A percentile compares a stretch with the other conserved stretches of the same genome.
These are phyloP conservation scores for Phoma sp. DNA, from an alignment of 2,329 filamentous ascomycete species.

Conservation along the genomic window DNA sequence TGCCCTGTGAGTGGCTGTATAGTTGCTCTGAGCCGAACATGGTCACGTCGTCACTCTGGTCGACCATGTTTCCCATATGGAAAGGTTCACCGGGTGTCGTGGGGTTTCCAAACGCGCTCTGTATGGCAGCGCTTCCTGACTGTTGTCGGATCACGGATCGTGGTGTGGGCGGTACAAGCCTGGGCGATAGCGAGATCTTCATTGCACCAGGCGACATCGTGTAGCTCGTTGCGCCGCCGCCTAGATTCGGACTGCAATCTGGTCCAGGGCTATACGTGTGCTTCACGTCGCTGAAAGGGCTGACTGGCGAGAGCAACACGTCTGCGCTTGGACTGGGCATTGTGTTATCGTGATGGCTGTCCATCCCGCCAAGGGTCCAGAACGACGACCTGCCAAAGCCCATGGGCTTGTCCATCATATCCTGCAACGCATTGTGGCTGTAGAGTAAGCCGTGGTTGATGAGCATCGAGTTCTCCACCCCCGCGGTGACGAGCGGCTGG, in stretches of 20 bases:
- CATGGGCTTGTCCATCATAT: constrained; percentile 8
- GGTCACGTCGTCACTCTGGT: background rate
- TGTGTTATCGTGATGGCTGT: too few species aligned
- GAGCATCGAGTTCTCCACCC: constrained; percentile 5
- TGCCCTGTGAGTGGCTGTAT: constrained; percentile 13
- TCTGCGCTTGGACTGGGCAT: constrained; percentile 20
- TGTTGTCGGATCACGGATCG: background rate
- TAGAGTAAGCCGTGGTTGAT: constrained; percentile 19
- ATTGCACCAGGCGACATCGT: background rate
- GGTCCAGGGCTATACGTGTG: constrained; percentile 12
- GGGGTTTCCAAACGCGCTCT: background rate
- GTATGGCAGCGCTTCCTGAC: background rate
- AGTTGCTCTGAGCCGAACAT: constrained; percentile 13
- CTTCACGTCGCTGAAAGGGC: constrained; percentile 27
- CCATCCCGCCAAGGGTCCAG: background rate
- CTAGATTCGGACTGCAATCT: constrained; percentile 8
- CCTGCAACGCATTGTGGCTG: constrained; percentile 10
- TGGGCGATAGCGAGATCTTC: background rate
- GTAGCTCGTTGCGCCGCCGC: constrained; percentile 10
- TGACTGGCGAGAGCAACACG: constrained; percentile 29
- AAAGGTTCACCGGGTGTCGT: background rate
- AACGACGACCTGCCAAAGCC: background rate
- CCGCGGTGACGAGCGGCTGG: constrained; percentile 17
- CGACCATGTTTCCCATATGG: background rate
- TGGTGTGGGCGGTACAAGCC: background rate